Percentiles rank a stretch among this genome's conserved stretches.
Conservation (phyloP, 257 asterid genomes). For the Ballota nigra region DNA sequence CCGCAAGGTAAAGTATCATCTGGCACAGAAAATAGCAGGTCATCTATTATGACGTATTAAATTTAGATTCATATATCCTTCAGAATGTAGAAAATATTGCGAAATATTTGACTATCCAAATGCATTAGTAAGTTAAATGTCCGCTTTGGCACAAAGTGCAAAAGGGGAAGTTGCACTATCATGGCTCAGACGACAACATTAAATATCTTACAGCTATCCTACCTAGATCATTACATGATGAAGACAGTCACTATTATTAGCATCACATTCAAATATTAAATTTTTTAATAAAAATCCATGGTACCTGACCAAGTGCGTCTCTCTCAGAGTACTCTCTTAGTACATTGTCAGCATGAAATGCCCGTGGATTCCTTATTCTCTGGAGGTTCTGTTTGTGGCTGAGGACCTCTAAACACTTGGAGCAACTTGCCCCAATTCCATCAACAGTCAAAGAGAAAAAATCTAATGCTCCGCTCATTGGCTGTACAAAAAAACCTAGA, state of each 20-base stretch:
- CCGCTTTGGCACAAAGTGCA: no score
- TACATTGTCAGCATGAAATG: constrained; percentile 75
- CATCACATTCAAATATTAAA: constrained; percentile 8
- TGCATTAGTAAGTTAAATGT: no score
- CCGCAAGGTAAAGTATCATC: constrained; percentile 93
- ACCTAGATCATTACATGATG: background rate
- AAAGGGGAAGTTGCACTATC: no score
- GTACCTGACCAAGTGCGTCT: constrained; percentile 95
- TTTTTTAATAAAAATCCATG: constrained; percentile 8
- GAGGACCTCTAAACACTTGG: constrained; percentile 90
- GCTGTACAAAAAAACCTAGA: constrained; percentile 88
- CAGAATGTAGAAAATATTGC: background rate
- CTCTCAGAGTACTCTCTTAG: constrained; percentile 81
- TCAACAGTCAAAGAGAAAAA: constrained; percentile 95
- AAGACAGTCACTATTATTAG: constrained; percentile 1
- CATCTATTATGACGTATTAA: constrained; percentile 11
- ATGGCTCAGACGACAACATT: background rate
- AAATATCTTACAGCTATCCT: background rate
- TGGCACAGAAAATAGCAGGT: constrained; percentile 31
- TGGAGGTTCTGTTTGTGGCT: constrained; percentile 64
- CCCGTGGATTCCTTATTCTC: constrained; percentile 86
- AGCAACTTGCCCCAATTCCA: constrained; percentile 97
- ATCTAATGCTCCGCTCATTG: constrained; percentile 96
- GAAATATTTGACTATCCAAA: background rate
- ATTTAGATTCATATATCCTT: background rate